Base-by-base conservation (phyloP, 495 filamentous ascomycete species). In the Cladorrhinum samala region DNA sequence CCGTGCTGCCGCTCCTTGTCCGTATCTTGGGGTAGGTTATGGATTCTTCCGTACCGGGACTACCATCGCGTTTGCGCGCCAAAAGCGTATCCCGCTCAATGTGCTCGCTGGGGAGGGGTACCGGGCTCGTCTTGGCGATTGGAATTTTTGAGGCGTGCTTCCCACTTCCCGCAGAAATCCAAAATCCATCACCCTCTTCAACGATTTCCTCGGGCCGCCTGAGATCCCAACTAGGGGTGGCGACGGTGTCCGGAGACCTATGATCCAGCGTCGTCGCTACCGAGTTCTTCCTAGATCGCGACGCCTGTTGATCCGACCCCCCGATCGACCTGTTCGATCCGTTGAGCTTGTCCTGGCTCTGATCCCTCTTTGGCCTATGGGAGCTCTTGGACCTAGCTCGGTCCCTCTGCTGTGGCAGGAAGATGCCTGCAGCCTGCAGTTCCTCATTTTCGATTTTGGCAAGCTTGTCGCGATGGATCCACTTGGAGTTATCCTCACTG, bases 381-480 rank as follows among this genome's bases (percentile, higher is more conserved):
- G 82, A 54, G 72, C 76, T 56, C 72, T 66, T 58, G 13, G 65
- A 68, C 40, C 65, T 56, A 13, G 56, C 45, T 18, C 65, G 59
- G 27, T 65, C 66, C 42, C 84, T 79, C 43, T 82, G 76, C 36
- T 79, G 83, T 9, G 85, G 81, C 20, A 91, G 73, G 33, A 82
- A 71, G 53, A 92, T 83, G 7, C 89, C 91, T 2, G 90, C 90
- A 63, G 88, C 89, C 60, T 94, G 88, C 56, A 96, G 74, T 67
- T 98, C 93, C 68, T 89, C 80, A 62, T 78, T 96, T 73, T 98
- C 93, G 59, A 98, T 98, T 64, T 82, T 79, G 27, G 89, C 91
- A 43, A 98, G 71, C 70, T 97, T 98, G 69, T 98, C 93, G 19
- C 93, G 79, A 66, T 98, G 91, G 53, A 98, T 97, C 93, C 93